Evolutionary conservation across 2,329 filamentous ascomycete genomes (phyloP), one percentile per base, ranked within the genome.

Genomic region (Chaetomium strumarium): DNA sequence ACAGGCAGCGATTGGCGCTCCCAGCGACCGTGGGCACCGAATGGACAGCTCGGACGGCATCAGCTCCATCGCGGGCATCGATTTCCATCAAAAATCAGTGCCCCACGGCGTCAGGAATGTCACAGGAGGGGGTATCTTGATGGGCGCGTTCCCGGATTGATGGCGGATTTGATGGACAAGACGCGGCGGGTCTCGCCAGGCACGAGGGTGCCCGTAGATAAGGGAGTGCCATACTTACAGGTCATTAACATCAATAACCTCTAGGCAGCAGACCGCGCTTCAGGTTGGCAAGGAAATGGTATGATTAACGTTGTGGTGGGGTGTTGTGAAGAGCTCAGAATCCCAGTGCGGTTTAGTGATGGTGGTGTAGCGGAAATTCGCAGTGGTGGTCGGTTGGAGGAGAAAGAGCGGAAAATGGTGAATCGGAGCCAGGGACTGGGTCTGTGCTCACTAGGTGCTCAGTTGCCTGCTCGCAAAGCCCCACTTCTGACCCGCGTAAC

Each of bases 241-340:
- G 69, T 75, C 73, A 77, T 76, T 67, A 72, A 75, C 14, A 14
- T 8, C 67, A 62, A 71, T 64, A 65, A 65, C 66, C 63, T 61
- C 64, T 67, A 71, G 67, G 67, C 66, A 70, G 64, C 65, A 62
- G 56, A 61, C 58, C 47, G 46, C 48, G 40, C 47, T 52, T 46
- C 49, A 42, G 54, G 44, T 46, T 43, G 51, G 53, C 54, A 36
- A 30, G 42, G 53, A 53, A 51, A 41, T 51, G 48, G 53, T 50
- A 51, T 52, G 55, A 51, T 55, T 37, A 49, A 46, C 56, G 51
- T 54, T 54, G 58, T 44, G 58, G 60, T 59, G 55, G 58, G 58
- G 62, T 58, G 62, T 54, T 57, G 56, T 55, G 42, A 54, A 59
- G 59, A 55, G 55, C 55, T 58, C 53, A 55, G 57, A 57, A 61